Percentiles rank a stretch among this genome's conserved stretches.
Conservation (phyloP, 805 yeast species). For the Metahyphopichia silvanorum region DNA sequence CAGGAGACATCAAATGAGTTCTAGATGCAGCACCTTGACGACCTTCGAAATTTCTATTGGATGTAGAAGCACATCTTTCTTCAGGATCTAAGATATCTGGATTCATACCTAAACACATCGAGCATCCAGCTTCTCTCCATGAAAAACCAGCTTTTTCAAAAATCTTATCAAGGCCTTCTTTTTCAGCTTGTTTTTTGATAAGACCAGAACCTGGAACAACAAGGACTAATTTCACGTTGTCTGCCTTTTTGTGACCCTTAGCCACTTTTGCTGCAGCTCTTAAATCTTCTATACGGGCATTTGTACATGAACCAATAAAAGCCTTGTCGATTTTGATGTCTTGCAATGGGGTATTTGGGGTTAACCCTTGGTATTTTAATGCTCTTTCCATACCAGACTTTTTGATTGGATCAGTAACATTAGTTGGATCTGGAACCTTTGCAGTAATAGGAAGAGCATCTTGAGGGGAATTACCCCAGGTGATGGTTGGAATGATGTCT, state of each 20-base stretch:
- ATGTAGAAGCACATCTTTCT: conserved; percentile 98
- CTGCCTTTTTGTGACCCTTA: conserved; percentile 84
- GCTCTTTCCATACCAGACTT: conserved; percentile 89
- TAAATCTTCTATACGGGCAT: conserved; percentile 95
- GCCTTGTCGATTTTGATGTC: conserved; percentile 86
- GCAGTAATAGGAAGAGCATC: conserved; percentile 96
- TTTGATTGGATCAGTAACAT: conserved; percentile 64
- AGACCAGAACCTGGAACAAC: conserved; percentile 98
- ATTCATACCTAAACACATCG: conserved; percentile 99
- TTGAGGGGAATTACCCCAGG: conserved; percentile 99
- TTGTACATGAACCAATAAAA: conserved; percentile 97
- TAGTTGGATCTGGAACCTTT: conserved; percentile 85
- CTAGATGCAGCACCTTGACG: conserved; percentile 97
- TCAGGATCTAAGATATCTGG: conserved; percentile 93
- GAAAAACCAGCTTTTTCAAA: conserved; percentile 92
- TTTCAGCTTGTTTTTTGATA: conserved; percentile 90
- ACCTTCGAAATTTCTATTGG: conserved; percentile 98
- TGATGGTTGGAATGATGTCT: conserved; percentile 92
- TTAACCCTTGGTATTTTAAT: conserved; percentile 85
- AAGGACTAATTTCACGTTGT: conserved; percentile 73
- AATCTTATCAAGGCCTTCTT: conserved; percentile 89
- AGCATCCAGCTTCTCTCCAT: conserved; percentile 99
- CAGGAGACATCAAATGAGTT: conserved; percentile 97
- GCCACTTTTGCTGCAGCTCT: conserved; percentile 94
- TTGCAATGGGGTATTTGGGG: conserved; percentile 73